Base-by-base conservation (phyloP, 805 yeast species). In the Candida pseudofarinosa region DNA sequence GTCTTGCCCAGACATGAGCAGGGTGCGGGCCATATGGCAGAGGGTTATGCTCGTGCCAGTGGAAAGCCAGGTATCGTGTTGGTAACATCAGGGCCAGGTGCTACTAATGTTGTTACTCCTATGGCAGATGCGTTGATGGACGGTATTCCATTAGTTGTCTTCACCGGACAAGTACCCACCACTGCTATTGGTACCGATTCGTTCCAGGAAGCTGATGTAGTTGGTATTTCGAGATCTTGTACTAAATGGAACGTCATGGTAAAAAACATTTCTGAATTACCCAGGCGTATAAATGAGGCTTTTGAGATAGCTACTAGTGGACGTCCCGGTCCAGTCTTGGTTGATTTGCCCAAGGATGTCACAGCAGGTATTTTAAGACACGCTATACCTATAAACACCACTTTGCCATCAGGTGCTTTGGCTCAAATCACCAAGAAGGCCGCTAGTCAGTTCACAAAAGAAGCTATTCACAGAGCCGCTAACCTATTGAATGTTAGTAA, bases 21-120 rank as follows among this genome's bases (percentile, higher is more conserved):
- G 70, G 99, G 99, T 63, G 99, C 98, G 14, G 99, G 99, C 41
- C 99, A 93, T 69, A 93, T 93, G 98, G 99, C 99, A 43, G 97
- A 93, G 71, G 99, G 99, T 46, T 93, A 93, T 55, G 97, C 99
- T 43, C 78, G 95, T 53, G 99, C 96, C 33, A 69, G 81, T 15
- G 99, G 98, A 46, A 93, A 88, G 67, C 95, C 97, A 12, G 99
- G 99, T 71, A 95, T 93, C 51, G 98, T 93, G 39, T 73, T 93
- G 56, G 99, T 93, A 40, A 93, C 99, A n/a, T 88, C 97, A 1
- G 99, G 99, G 40, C 99, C 99, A 23, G 99, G 98, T 60, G 99
- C 98, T 39, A 93, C 99, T 42, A 93, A 93, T 60, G 97, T 93
- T 46, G 83, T 93, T 50, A 93, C 99, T n/a, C 97, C 99, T 43